These are phyloP conservation scores for Escallonia herrerae DNA, from an alignment of 129 eudicot species.

Conservation along the genomic window DNA sequence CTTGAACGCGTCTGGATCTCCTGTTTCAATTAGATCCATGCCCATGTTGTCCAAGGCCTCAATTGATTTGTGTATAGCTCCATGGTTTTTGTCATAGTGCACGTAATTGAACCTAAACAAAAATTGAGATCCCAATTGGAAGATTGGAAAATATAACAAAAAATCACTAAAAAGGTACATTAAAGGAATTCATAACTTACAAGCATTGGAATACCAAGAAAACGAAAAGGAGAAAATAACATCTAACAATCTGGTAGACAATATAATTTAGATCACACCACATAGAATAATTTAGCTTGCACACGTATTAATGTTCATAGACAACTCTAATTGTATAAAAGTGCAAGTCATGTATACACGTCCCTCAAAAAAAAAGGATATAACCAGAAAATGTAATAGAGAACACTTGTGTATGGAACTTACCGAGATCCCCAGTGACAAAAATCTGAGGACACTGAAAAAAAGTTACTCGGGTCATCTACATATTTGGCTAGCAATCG, in stretches of 20 bases:
- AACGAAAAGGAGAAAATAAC: too few species aligned
- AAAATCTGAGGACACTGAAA: slow-evolving; percentile 92
- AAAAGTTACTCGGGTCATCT: slow-evolving; percentile 83
- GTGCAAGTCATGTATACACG: background rate
- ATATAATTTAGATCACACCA: too few species aligned
- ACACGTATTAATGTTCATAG: too few species aligned
- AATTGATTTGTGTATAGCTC: slow-evolving; percentile 79
- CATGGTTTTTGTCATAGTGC: slow-evolving; percentile 77
- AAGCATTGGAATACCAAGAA: too few species aligned
- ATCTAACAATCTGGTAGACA: too few species aligned
- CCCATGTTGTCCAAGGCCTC: slow-evolving; percentile 91
- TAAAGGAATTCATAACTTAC: too few species aligned
- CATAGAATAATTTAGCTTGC: too few species aligned
- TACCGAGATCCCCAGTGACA: slow-evolving; percentile 99
- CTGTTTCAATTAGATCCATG: slow-evolving; percentile 85
- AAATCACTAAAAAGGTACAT: too few species aligned
- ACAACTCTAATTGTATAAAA: too few species aligned
- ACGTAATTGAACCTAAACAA: slow-evolving; percentile 59
- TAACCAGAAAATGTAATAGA: background rate
- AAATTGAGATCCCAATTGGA: too few species aligned
- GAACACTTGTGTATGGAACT: slow-evolving; percentile 2
- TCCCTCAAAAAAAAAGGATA: background rate
- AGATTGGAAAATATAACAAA: too few species aligned
- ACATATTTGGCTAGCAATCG: slow-evolving; percentile 73
- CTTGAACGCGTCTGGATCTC: slow-evolving; percentile 83